Evolutionary conservation across 2,329 filamentous ascomycete genomes (phyloP), one percentile per base, ranked within the genome.

Genomic region (Colletotrichum australisinense): DNA sequence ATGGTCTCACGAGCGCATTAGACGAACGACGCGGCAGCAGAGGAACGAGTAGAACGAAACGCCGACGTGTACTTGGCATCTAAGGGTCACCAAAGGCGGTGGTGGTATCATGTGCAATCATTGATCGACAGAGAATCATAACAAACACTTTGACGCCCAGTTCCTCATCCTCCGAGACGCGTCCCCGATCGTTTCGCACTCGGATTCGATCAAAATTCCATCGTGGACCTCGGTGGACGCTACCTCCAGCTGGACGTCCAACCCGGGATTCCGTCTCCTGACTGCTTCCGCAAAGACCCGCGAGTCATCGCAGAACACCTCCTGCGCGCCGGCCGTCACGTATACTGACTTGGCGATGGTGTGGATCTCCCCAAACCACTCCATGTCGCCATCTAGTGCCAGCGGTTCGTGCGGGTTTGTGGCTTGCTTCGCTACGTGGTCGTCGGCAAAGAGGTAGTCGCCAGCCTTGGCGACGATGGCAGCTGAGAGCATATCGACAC

Each of bases 301-400:
- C 3, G 53, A 16, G 9, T n/a, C 32, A 22, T 65, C 49, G 24
- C 63, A 49, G 8, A 56, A 65, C 24, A 65, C 49, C 11, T 64
- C 62, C 30, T 56, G 30, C n/a, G 30, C 63, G 16, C 49, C 49
- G 9, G n/a, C n/a, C 5, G 49, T 65, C 5, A 65, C 5, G 11
- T 65, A 65, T 19, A 65, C 14, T 22, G 63, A 38, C 30, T 19
- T 56, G 22, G 2, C 9, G 8, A 65, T 4, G 14, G 30, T 28
- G 16, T n/a, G 30, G 5, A 65, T 56, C 5, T 56, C 63, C 6
- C 63, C 63, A 24, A 65, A n/a, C 49, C 63, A 56, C 30, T 65
- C 49, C 8, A 55, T 14, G 28, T 65, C 32, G 16, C 63, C 63
- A 30, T 65, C 49, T 22, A 55, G 7, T 16, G 63, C 30, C 63